phyloP scores from a whole-genome alignment of 2,329 filamentous ascomycete genomes.

The Leptosphaerulina australis region DNA sequence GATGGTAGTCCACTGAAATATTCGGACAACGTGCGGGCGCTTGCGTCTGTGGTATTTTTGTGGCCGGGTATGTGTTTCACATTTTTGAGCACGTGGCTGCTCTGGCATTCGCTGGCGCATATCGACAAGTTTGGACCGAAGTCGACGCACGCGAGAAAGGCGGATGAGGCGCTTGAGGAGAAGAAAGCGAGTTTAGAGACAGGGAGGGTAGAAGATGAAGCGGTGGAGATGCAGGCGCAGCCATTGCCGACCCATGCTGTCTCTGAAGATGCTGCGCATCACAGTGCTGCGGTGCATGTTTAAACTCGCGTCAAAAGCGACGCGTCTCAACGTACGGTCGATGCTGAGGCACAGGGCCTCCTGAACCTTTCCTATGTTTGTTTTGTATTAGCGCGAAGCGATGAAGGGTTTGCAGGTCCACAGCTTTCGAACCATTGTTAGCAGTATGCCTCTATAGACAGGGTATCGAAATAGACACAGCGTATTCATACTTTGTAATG shows the following conservation, averaged over 20 bases:
- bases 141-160: slow-evolving; percentile 43
- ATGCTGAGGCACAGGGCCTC: background rate
- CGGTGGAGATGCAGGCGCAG: background rate
- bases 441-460: slow-evolving; percentile 16
- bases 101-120: slow-evolving; percentile 49
- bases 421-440: slow-evolving; percentile 9
- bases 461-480: slow-evolving; percentile 3
- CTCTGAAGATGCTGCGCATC: no score
- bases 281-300: slow-evolving; percentile 2
- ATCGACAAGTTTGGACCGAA: slow-evolving; percentile 49
- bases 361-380: background rate
- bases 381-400: background rate
- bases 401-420: background rate
- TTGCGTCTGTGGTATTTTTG: slow-evolving; percentile 59
- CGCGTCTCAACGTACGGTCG: no score
- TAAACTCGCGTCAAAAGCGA: background rate
- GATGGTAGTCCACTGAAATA: slow-evolving; percentile 53
- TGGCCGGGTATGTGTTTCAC: slow-evolving; percentile 60
- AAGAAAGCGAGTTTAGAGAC: slow-evolving; percentile 3
- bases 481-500: background rate
- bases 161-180: slow-evolving; percentile 20
- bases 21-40: slow-evolving; percentile 56
- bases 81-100: slow-evolving; percentile 51
- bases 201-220: background rate
- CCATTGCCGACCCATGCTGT: background rate